These are phyloP conservation scores for Leishmania gerbilli DNA, from an alignment of 208 protist genomes.

Conservation along the genomic window DNA sequence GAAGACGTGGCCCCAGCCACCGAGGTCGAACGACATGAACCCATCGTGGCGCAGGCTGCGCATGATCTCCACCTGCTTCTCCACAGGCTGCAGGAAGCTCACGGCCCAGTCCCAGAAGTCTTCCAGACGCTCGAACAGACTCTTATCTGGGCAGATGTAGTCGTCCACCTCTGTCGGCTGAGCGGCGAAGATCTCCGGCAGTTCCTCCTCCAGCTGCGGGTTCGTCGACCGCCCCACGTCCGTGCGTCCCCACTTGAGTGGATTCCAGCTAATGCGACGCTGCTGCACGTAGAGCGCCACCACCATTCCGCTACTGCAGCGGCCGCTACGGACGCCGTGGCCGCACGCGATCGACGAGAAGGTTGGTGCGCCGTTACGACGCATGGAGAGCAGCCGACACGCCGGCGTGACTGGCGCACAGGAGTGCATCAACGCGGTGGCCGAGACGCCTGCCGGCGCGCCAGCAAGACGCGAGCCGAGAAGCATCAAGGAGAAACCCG, in stretches of 20 bases:
- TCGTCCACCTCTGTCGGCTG: constrained; percentile 86
- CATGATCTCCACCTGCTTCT: constrained; percentile 90
- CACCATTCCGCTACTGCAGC: background rate
- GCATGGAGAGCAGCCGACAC: background rate
- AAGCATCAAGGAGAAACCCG: constrained; percentile 11
- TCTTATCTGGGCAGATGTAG: constrained; percentile 87
- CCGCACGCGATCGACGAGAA: background rate
- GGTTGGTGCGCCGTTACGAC: background rate
- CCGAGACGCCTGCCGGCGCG: constrained; percentile 6
- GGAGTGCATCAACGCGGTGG: background rate
- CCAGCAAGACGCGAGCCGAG: background rate
- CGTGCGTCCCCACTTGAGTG: constrained; percentile 42
- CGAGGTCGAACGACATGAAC: constrained; percentile 73
- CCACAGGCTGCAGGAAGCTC: constrained; percentile 82
- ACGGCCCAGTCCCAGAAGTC: constrained; percentile 90
- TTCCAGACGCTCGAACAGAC: constrained; percentile 78
- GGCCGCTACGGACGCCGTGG: background rate
- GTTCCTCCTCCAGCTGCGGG: constrained; percentile 72
- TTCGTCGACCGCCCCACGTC: constrained; percentile 40
- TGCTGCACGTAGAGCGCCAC: constrained; percentile 19
- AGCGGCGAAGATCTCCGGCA: constrained; percentile 85
- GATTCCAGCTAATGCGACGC: constrained; percentile 75
- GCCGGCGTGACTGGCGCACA: background rate
- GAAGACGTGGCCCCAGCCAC: constrained; percentile 82
- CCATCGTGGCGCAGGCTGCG: constrained; percentile 69